Conservation (phyloP, 2,329 filamentous ascomycete genomes). For the Huntiella moniliformis region DNA sequence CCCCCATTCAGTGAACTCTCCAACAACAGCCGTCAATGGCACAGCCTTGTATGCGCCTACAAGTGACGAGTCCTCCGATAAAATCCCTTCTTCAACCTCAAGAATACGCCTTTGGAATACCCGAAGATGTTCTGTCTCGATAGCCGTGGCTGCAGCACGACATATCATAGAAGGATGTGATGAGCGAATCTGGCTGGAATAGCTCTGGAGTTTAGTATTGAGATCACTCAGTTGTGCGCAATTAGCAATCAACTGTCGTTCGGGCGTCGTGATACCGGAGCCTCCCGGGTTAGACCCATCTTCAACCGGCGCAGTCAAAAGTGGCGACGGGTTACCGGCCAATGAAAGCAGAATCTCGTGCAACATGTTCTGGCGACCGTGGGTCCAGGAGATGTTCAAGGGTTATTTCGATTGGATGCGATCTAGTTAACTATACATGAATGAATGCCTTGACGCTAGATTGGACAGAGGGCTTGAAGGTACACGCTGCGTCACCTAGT, state of each 20-base stretch:
- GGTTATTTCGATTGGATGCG: neutral
- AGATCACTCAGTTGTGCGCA: conserved; percentile 61
- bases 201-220: conserved; percentile 54
- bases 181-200: conserved; percentile 31
- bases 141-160: conserved; percentile 65
- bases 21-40: conserved; percentile 66
- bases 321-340: conserved; percentile 78
- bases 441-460: neutral
- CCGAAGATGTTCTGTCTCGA: conserved; percentile 55
- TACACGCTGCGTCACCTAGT: conserved; percentile 2
- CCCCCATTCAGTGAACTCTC: conserved; percentile 74
- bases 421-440: neutral
- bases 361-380: conserved; percentile 44
- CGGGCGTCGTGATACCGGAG: conserved; percentile 50
- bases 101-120: conserved; percentile 71
- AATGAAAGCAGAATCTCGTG: conserved; percentile 96
- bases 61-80: conserved; percentile 55
- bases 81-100: conserved; percentile 61
- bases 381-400: neutral
- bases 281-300: conserved; percentile 21
- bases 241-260: conserved; percentile 61
- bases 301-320: conserved; percentile 32
- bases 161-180: conserved; percentile 40
- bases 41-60: conserved; percentile 91
- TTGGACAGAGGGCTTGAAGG: neutral